Conservation (phyloP, 495 filamentous ascomycete species). For the Aspergillus biplanus region DNA sequence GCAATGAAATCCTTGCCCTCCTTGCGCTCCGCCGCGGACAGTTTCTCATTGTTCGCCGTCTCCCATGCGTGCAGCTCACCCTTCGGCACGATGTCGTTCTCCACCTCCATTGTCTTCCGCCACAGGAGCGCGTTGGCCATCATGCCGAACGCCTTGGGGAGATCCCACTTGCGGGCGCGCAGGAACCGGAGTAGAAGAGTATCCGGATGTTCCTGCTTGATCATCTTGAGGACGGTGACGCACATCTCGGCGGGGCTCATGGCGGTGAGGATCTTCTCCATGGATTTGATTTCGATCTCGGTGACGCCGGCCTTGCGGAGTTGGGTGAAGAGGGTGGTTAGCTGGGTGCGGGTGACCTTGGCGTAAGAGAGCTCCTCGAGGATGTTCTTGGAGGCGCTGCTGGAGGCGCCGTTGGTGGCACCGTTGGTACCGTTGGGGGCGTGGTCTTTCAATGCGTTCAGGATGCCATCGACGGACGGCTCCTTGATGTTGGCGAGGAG, state of each 20-base stretch:
- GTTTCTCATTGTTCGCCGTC: conserved; percentile 52
- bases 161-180: conserved; percentile 93
- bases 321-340: not conserved
- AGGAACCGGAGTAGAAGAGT: conserved; percentile 87
- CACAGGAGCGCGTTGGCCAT: conserved; percentile 90
- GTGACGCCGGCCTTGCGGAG: not conserved
- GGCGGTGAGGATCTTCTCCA: conserved; percentile 10
- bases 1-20: conserved; percentile 79
- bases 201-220: conserved; percentile 94
- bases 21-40: conserved; percentile 58
- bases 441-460: not conserved
- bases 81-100: conserved; percentile 78
- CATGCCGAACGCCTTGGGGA: conserved; percentile 92
- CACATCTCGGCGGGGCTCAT: conserved; percentile 78
- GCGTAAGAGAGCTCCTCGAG: not conserved
- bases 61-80: conserved; percentile 71
- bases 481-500: conserved; percentile 57
- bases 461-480: conserved; percentile 43
- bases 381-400: conserved; percentile 45
- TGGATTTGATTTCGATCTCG: not conserved
- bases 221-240: conserved; percentile 87
- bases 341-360: not conserved
- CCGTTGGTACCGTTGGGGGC: conserved; percentile 34
- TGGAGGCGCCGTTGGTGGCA: conserved; percentile 50
- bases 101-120: conserved; percentile 78